phyloP scores from a whole-genome alignment of 306 rosid species.

The Ammopiptanthus mongolicus region DNA sequence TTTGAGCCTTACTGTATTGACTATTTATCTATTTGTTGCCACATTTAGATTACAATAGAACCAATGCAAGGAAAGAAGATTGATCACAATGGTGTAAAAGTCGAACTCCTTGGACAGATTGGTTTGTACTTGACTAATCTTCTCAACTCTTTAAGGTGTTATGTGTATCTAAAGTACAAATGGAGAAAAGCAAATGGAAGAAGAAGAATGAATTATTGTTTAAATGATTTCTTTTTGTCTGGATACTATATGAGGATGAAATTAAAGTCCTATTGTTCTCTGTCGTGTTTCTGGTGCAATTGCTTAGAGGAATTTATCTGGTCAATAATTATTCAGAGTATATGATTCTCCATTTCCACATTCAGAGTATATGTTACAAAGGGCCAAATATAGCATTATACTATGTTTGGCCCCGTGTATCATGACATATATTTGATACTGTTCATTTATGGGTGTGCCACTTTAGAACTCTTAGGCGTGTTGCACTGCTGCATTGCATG shows the following conservation, averaged over 20 bases:
- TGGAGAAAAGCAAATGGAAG: not conserved
- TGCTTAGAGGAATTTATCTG: not conserved
- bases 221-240: not conserved
- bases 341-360: not conserved
- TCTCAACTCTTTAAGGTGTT: not conserved
- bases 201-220: not conserved
- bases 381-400: too few relatives aligned
- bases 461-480: not conserved
- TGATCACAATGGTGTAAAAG: slow-evolving; percentile 94
- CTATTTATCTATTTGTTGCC: slow-evolving; percentile 15
- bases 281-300: not conserved
- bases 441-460: not conserved
- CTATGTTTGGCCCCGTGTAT: not conserved
- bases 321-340: not conserved
- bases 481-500: not conserved
- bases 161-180: not conserved
- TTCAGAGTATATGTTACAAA: too few relatives aligned
- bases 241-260: not conserved
- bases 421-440: not conserved
- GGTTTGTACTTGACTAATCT: slow-evolving; percentile 45
- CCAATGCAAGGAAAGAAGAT: slow-evolving; percentile 96
- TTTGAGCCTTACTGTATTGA: not conserved
- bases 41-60: slow-evolving; percentile 66
- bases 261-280: not conserved
- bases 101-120: slow-evolving; percentile 97